Evolutionary conservation across 2,329 filamentous ascomycete species (phyloP), one percentile per base, ranked within the genome.

Genomic region (Trichoderma guizhouense): DNA sequence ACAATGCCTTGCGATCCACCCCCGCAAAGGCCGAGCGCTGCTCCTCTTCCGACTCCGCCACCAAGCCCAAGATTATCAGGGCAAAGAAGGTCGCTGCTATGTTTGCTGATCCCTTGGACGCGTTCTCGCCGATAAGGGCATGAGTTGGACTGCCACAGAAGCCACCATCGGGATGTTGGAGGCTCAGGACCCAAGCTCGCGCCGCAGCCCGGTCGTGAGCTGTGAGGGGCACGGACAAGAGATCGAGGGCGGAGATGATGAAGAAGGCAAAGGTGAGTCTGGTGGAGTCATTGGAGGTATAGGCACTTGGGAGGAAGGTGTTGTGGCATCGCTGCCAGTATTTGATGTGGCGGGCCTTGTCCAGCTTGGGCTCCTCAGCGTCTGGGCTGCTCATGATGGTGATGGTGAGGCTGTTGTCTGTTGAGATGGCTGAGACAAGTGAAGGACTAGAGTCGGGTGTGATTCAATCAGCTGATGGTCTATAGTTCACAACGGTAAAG

Each of bases 241-340:
- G 84, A 79, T 97, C 94, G 63, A 97, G 86, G 1, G 94, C 93
- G 8, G 93, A 92, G 77, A 98, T 84, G 75, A 92, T 95, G 85
- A 99, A 97, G 84, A 92, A 97, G 75, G 90, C 94, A 69, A 98
- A 89, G 6, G 92, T 92, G 85, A 98, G 92, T 77, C 96, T 94
- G 77, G 92, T 95, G 76, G 94, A 94, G 83, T 99, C 96, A 80
- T 92, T 96, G 79, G 90, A 87, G 18, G 93, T 97, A 84, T 98
- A 99, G 74, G 89, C 87, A 60, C 90, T 87, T 0, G 96, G 96
- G 7, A 99, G 90, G 73, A 92, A 88, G 28, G 91, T 92, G 79
- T 92, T 92, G 75, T 96, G 88, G 80, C 95, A 98, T 79, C 95
- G 91, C 75, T 94, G 89, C 91, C 95, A 99, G 87, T 98, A 99